These are phyloP conservation scores for Talaromyces albobiverticillius DNA, from an alignment of 2,329 filamentous ascomycete genomes.

Conservation along the genomic window DNA sequence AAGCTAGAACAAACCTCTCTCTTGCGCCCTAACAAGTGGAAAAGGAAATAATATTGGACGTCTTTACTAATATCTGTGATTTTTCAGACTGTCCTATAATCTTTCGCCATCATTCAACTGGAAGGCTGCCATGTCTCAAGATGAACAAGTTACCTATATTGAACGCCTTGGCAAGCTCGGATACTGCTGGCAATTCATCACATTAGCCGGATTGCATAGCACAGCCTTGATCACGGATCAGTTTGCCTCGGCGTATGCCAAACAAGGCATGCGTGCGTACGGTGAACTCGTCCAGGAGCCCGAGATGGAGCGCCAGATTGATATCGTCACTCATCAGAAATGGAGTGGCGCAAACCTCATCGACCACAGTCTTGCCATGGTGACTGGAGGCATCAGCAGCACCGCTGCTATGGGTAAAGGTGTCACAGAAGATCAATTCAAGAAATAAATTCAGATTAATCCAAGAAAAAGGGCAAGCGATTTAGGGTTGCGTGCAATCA, in stretches of 20 bases:
- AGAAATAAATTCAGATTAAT: constrained; percentile 34
- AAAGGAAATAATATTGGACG: not conserved
- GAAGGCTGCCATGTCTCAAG: constrained; percentile 91
- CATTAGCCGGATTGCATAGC: constrained; percentile 93
- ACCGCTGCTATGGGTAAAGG: constrained; percentile 97
- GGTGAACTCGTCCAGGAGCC: constrained; percentile 97
- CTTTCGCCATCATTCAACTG: constrained; percentile 99
- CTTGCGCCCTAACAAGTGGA: no score
- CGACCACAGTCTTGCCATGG: constrained; percentile 95
- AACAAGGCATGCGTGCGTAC: constrained; percentile 90
- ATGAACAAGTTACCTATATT: constrained; percentile 97
- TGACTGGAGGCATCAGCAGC: constrained; percentile 84
- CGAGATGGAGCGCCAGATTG: constrained; percentile 84
- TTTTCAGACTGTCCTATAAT: constrained; percentile 83
- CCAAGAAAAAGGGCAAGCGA: not conserved
- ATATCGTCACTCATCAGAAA: constrained; percentile 98
- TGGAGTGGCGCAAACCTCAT: constrained; percentile 95
- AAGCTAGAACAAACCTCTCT: constrained; percentile 33
- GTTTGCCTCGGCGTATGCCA: constrained; percentile 78
- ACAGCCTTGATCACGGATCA: constrained; percentile 88
- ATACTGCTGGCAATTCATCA: constrained; percentile 99
- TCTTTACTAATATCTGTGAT: not conserved
- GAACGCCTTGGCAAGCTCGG: constrained; percentile 78
- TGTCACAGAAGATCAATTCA: constrained; percentile 97
- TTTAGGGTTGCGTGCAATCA: constrained; percentile 7